Conservation (phyloP, 768 basidiomycete species). For the Naganishia vaughanmartiniae region DNA sequence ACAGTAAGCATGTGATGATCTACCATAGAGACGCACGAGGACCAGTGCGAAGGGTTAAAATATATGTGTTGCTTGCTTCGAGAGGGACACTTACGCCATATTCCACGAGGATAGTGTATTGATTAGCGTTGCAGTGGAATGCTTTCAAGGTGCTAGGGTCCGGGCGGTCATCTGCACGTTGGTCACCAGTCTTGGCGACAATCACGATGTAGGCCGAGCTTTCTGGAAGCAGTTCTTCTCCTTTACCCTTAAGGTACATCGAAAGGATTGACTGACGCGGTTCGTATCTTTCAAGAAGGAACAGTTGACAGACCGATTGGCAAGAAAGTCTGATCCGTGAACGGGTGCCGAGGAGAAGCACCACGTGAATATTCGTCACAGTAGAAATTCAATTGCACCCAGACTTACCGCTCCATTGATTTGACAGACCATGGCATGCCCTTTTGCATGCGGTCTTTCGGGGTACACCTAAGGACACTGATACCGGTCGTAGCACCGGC, state of each 20-base stretch:
- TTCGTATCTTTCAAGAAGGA: not conserved
- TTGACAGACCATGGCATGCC: constrained; percentile 62
- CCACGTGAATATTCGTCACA: not conserved
- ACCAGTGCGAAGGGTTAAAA: not conserved
- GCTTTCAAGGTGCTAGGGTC: constrained; percentile 72
- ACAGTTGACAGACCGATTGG: constrained; percentile 69
- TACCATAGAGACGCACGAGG: constrained; percentile 46
- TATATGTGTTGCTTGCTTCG: not conserved
- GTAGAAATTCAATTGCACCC: not conserved
- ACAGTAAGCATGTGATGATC: constrained; percentile 82
- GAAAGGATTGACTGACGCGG: not conserved
- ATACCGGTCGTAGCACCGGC: constrained; percentile 65
- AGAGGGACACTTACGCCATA: constrained; percentile 78
- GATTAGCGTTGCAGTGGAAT: constrained; percentile 72
- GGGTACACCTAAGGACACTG: constrained; percentile 79
- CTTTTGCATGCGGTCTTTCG: constrained; percentile 56
- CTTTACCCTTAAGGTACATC: constrained; percentile 50
- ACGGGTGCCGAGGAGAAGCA: constrained; percentile 59
- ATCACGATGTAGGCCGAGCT: constrained; percentile 73
- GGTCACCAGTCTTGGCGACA: constrained; percentile 71
- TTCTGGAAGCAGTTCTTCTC: constrained; percentile 55
- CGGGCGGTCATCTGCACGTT: constrained; percentile 65
- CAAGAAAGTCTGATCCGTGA: constrained; percentile 88
- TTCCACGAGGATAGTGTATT: constrained; percentile 76
- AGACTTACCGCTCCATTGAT: constrained; percentile 66